phyloP scores from a whole-genome alignment of 495 filamentous ascomycete species.

The Sordaria brevicollis region DNA sequence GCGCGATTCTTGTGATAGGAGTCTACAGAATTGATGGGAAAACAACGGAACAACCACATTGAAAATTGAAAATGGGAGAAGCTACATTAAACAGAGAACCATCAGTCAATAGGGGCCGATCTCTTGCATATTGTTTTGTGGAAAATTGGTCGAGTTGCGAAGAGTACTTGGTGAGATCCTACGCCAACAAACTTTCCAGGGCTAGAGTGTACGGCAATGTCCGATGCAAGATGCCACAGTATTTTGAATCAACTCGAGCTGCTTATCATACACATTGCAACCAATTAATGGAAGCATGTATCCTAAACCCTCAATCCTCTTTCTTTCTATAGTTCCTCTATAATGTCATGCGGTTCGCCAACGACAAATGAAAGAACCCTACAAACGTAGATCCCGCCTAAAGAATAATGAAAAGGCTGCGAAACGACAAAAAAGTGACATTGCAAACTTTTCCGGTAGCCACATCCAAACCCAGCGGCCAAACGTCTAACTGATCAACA shows the following conservation, averaged over 20 bases:
- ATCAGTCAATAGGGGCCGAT: too few relatives aligned
- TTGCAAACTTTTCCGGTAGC: not conserved
- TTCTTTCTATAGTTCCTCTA: not conserved
- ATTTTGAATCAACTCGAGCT: not conserved
- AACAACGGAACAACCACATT: too few relatives aligned
- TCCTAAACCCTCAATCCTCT: not conserved
- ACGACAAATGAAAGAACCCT: not conserved
- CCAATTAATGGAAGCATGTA: not conserved
- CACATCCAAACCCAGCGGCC: not conserved
- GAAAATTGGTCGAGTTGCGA: too few relatives aligned
- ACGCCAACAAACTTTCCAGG: too few relatives aligned
- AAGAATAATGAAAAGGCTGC: not conserved
- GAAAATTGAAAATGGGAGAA: too few relatives aligned
- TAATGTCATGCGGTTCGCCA: not conserved
- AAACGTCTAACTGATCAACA: not conserved
- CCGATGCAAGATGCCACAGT: not conserved
- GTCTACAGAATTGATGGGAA: too few relatives aligned
- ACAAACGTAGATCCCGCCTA: not conserved
- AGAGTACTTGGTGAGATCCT: too few relatives aligned
- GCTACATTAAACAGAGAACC: too few relatives aligned
- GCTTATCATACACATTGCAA: not conserved
- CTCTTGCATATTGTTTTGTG: too few relatives aligned
- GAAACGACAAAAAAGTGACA: not conserved
- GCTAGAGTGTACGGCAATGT: too few relatives aligned
- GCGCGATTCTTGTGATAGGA: too few relatives aligned